Base-by-base conservation (phyloP, 2,329 filamentous ascomycete species). In the Fusarium sp. region DNA sequence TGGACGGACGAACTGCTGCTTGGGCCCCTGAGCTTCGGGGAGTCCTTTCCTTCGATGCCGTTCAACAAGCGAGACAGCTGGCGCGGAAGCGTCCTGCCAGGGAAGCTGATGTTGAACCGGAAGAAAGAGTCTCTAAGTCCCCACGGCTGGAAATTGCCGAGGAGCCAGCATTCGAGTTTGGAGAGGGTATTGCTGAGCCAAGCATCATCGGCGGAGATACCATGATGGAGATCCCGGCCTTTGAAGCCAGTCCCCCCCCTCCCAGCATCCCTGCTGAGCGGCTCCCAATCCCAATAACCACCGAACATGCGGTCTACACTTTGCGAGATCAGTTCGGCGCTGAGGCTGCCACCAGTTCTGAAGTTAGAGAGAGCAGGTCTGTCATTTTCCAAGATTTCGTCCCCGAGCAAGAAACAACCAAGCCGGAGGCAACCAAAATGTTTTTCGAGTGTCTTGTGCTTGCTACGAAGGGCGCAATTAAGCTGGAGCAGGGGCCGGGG, bases 361-460 rank as follows among this genome's bases (percentile, higher is more conserved):
- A 92, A 95, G 78, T 93, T 92, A 82, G 93, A 93, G 82, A 89
- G 88, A 29, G 91, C 90, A 14, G 18, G 9, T 16, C 50, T 20
- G 95, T 97, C 5, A 88, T 97, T 3, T 98, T 99, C 87, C 96
- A 98, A 79, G 93, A 97, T 68, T 88, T 99, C 56, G 89, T 98
- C 37, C 97, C 97, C 0, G 94, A 97, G 83, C 85, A 88, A 74
- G 90, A 90, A 69, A 96, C 96, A 1, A 95, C 90, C 75, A 94
- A 94, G 83, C 93, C 93, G 9, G 97, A 98, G 78, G 97, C 97
- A 0, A 98, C 97, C 43, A 98, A 98, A 88, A 98, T 99, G 95
- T 99, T 99, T 86, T 99, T 99, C 79, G 97, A 99, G 85, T 93
- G 97, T 63, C 88, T 99, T 22, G 97, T 99, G 4, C 88, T 99